These are phyloP conservation scores for Phialophora chinensis DNA, from an alignment of 2,329 filamentous ascomycete species.

Conservation along the genomic window DNA sequence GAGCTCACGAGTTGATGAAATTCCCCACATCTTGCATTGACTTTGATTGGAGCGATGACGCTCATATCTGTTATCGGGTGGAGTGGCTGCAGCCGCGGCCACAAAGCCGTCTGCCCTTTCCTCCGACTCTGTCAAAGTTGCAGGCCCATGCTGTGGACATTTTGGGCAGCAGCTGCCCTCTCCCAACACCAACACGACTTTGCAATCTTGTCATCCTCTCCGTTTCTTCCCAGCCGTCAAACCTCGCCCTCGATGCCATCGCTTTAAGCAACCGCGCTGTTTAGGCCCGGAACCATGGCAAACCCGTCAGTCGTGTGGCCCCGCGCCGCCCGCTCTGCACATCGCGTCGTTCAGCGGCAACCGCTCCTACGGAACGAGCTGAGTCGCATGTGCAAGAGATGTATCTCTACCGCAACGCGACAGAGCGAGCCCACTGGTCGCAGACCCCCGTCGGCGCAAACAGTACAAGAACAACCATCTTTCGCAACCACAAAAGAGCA, in stretches of 20 bases:
- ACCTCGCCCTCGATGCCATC: slow-evolving; percentile 1
- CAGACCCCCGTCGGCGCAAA: not conserved
- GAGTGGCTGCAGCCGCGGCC: slow-evolving; percentile 24
- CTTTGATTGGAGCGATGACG: not conserved
- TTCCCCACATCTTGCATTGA: not conserved
- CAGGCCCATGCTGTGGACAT: not conserved
- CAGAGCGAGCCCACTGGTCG: slow-evolving; percentile 5
- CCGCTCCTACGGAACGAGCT: slow-evolving; percentile 11
- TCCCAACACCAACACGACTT: not conserved
- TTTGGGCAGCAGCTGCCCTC: slow-evolving; percentile 3
- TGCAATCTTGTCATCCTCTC: not conserved
- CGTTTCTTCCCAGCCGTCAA: not conserved
- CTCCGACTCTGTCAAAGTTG: slow-evolving; percentile 5
- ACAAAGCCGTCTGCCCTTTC: slow-evolving; percentile 24
- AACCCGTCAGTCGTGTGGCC: slow-evolving; percentile 4
- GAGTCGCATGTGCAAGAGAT: slow-evolving; percentile 25
- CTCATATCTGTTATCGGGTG: slow-evolving; percentile 1
- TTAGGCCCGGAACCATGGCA: slow-evolving; percentile 14
- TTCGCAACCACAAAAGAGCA: slow-evolving; percentile 22
- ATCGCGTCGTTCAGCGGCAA: slow-evolving; percentile 21
- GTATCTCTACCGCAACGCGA: slow-evolving; percentile 21
- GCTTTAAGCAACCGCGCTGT: not conserved
- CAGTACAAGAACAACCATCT: not conserved
- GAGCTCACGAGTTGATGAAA: not conserved
- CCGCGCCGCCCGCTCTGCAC: slow-evolving; percentile 18